Base-by-base conservation (phyloP, 805 yeast genomes). In the Kodamaea hsintzibuensis region DNA sequence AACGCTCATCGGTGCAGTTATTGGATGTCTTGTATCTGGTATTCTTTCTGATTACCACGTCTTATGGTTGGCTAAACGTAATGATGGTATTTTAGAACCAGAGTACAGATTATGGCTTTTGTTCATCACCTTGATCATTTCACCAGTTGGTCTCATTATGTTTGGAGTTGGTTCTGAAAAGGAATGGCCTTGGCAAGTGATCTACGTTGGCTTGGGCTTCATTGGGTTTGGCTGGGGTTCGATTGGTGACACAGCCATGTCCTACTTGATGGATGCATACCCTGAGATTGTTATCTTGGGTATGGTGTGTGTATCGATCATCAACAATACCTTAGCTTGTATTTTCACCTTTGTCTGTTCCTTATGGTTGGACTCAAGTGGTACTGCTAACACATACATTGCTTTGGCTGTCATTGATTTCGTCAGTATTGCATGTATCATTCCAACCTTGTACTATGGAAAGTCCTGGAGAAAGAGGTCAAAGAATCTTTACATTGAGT, bases 271-370 rank as follows among this genome's bases (percentile, higher is more conserved):
- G 76, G 77, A 72, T 52, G 68, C 75, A 7, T 72, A 73, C 56
- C 77, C 77, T 1, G 75, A 70, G 30, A 68, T 72, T 67, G 76
- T 72, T 50, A 69, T 71, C 38, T 75, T 72, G 56, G 70, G 71
- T 63, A 72, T 73, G 76, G 70, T 69, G 43, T 73, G 76, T 10
- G 75, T 73, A 1, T 63, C 75, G 6, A 68, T 73, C 47, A 68
- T 73, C 55, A 73, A 71, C 62, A 72, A 73, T 57, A 65, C 68
- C 60, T 63, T 71, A 43, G 75, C 75, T 7, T 71, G 74, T 58
- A 59, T 70, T 14, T 73, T 72, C 59, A 71, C 77, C 1, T 73
- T 72, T 60, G 66, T 71, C 14, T 73, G 77, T 55, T 69, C 74
- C 6, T 66, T 67, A n/a, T 73, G 77, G 77, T 64, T 73, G 37